Conservation (phyloP, 768 basidiomycete species). For the Tephrocybe sp. region DNA sequence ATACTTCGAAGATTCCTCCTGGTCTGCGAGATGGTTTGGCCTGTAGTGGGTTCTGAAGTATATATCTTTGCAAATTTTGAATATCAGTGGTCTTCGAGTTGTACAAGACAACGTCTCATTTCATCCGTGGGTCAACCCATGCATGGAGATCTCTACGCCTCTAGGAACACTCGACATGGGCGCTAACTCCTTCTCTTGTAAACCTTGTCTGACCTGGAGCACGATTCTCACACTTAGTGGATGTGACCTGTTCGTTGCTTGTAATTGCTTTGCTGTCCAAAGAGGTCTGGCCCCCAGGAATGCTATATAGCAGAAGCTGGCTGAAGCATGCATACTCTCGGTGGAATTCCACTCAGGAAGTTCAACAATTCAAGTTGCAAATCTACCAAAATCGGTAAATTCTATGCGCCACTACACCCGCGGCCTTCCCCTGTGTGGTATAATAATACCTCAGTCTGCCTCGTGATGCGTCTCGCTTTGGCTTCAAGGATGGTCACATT, state of each 20-base stretch:
- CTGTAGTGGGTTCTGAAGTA: slow-evolving; percentile 53
- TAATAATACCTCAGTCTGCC: too few relatives aligned
- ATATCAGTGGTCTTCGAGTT: slow-evolving; percentile 46
- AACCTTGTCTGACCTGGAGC: slow-evolving; percentile 12
- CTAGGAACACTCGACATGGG: slow-evolving; percentile 48
- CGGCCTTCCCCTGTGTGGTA: too few relatives aligned
- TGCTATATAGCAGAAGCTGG: too few relatives aligned
- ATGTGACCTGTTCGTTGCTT: slow-evolving; percentile 30
- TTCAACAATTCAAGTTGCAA: too few relatives aligned
- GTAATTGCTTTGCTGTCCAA: slow-evolving; percentile 20
- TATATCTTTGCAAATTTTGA: background rate
- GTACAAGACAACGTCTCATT: slow-evolving; percentile 29
- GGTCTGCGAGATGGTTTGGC: slow-evolving; percentile 52
- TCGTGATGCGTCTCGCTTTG: too few relatives aligned
- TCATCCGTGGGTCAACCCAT: slow-evolving; percentile 49
- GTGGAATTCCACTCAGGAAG: too few relatives aligned
- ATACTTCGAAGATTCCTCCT: slow-evolving; percentile 38
- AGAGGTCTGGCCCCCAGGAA: too few relatives aligned
- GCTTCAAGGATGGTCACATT: too few relatives aligned
- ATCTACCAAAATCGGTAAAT: too few relatives aligned
- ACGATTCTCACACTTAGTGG: slow-evolving; percentile 16
- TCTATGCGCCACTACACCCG: too few relatives aligned
- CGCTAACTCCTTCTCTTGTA: slow-evolving; percentile 43
- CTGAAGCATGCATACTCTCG: too few relatives aligned
- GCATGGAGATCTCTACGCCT: slow-evolving; percentile 47